Percentiles rank a stretch among this genome's conserved stretches.
phyloP scores from a whole-genome alignment of 192 early-diverging fungal species.

The Entomortierella chlamydospora region DNA sequence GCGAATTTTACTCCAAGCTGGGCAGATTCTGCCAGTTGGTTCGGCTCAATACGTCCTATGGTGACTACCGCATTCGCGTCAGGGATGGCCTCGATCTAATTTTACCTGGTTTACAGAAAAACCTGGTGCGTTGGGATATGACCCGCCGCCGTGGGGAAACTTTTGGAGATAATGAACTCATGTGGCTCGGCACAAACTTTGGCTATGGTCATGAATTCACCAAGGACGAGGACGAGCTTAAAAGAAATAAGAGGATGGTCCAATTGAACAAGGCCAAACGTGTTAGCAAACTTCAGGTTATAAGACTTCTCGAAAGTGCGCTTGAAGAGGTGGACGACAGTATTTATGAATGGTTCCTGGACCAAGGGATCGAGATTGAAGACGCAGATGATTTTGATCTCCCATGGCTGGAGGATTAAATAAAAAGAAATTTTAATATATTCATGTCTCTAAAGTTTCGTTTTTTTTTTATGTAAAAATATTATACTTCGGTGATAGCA shows the following conservation, averaged over 20 bases:
- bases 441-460: not conserved
- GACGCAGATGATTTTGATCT: slow-evolving; percentile 3
- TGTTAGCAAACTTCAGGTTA: not conserved
- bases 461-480: not conserved
- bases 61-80: slow-evolving; percentile 17
- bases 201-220: slow-evolving; percentile 10
- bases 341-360: slow-evolving; percentile 19
- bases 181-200: slow-evolving; percentile 23
- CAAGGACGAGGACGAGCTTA: not conserved
- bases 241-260: not conserved
- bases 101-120: slow-evolving; percentile 9
- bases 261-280: not conserved
- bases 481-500: slow-evolving; percentile 34
- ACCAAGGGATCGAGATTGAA: slow-evolving; percentile 1
- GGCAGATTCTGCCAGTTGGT: slow-evolving; percentile 2
- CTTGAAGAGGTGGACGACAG: not conserved
- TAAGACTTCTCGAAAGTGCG: not conserved
- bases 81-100: slow-evolving; percentile 13
- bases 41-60: slow-evolving; percentile 12
- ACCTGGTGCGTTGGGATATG: slow-evolving; percentile 7
- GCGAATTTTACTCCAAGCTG: slow-evolving; percentile 17
- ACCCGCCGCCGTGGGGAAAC: not conserved
- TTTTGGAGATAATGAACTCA: not conserved
- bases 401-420: not conserved
- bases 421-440: too few relatives aligned